Conservation (phyloP, 2,329 filamentous ascomycete genomes). For the Ceratocystis albifundus region DNA sequence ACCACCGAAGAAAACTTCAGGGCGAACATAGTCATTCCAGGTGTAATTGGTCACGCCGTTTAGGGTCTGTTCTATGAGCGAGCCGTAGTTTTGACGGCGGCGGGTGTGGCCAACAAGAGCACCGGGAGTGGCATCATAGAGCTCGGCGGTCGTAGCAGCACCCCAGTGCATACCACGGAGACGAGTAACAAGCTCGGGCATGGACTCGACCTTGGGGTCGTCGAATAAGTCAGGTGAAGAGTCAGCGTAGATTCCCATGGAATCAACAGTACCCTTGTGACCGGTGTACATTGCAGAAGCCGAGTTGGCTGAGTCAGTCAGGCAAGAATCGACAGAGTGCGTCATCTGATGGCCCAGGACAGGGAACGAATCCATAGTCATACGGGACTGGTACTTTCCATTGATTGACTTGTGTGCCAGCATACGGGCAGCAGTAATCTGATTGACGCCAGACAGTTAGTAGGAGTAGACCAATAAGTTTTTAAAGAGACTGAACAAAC, state of each 20-base stretch:
- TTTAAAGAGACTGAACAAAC: not conserved
- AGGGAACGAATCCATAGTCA: constrained; percentile 74
- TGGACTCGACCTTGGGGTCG: constrained; percentile 77
- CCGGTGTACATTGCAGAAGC: constrained; percentile 71
- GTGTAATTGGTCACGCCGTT: constrained; percentile 69
- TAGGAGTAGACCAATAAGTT: too few species aligned
- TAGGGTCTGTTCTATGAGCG: constrained; percentile 64
- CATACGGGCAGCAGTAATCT: constrained; percentile 65
- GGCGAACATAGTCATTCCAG: constrained; percentile 63
- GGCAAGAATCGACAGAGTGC: constrained; percentile 73
- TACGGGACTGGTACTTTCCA: constrained; percentile 64
- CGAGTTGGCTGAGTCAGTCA: constrained; percentile 78
- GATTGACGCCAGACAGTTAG: not conserved
- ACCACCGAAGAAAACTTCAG: constrained; percentile 72
- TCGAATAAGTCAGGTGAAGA: constrained; percentile 62
- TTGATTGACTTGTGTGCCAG: constrained; percentile 75
- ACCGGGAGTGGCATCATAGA: constrained; percentile 72
- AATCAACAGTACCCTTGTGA: constrained; percentile 75
- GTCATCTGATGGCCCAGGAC: constrained; percentile 84
- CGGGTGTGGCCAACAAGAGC: constrained; percentile 63
- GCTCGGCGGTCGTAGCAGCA: constrained; percentile 66
- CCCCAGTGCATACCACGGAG: constrained; percentile 51
- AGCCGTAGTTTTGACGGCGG: constrained; percentile 54
- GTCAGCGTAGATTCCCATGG: constrained; percentile 67
- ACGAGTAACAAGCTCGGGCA: constrained; percentile 65